Base-by-base conservation (phyloP, 2,329 filamentous ascomycete genomes). In the Volutella citrinella region DNA sequence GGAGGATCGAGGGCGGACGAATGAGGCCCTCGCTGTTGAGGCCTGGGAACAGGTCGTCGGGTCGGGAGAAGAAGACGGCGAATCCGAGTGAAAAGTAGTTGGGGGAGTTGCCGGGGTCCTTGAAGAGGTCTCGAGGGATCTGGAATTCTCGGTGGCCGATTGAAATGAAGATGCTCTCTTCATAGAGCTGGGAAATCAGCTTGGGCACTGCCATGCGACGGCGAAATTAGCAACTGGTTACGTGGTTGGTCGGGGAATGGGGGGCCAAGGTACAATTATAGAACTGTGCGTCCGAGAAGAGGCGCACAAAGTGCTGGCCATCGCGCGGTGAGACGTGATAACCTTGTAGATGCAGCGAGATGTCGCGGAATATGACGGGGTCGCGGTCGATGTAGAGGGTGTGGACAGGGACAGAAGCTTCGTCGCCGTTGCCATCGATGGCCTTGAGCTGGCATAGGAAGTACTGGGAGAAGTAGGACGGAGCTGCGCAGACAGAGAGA, bases 71-170 rank as follows among this genome's bases (percentile, higher is more conserved):
- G 72, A 95, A 94, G 50, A 87, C 78, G 22, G 82, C 84, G 55
- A 95, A 95, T 39, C 90, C 90, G 5, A 96, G 76, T 1, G 88
- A 84, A 69, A 97, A 97, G 72, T 89, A 97, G 61, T 97, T 97
- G 10, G 90, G 90, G n/a, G 80, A 82, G 64, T 97, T 90, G 17
- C 90, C 91, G 1, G 89, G 87, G 21, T 78, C 76, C 19, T 78
- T 83, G 61, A 97, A 95, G 42, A 95, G 72, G 50, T 95, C 87
- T 43, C 89, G 84, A 3, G 90, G 86, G 46, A 97, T 90, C 57
- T 89, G 84, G 63, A 97, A 97, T 51, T 93, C 81, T 38, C 77
- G 79, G 48, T 87, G 80, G 40, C 91, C 91, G 51, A 97, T 91
- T 42, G 86, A 84, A 52, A 95, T 89, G 68, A 90, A 95, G 55